These are phyloP conservation scores for Hypholoma sublateritium DNA, from an alignment of 768 basidiomycete genomes.

Conservation along the genomic window DNA sequence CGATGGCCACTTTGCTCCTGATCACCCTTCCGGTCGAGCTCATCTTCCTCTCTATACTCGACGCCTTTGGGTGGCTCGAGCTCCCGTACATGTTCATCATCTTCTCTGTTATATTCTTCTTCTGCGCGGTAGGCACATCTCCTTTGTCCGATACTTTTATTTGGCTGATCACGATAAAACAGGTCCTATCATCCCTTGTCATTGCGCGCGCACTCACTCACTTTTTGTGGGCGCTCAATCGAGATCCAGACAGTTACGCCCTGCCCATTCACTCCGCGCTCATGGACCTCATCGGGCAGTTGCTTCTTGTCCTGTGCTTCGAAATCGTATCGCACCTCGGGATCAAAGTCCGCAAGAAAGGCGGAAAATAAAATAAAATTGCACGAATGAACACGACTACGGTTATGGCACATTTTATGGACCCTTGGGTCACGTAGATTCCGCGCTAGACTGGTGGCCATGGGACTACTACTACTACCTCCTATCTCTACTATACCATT, in stretches of 20 bases:
- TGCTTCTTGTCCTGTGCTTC: constrained; percentile 77
- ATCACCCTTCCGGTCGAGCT: constrained; percentile 83
- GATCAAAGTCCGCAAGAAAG: constrained; percentile 25
- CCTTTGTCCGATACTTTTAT: constrained; percentile 1
- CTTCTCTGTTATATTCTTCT: constrained; percentile 70
- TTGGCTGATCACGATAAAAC: constrained; percentile 5
- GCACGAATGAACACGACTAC: neutral
- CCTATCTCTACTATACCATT: neutral
- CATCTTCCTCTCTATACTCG: constrained; percentile 68
- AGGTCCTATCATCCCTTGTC: constrained; percentile 73
- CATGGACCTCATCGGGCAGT: constrained; percentile 83
- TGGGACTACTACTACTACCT: neutral
- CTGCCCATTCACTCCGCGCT: constrained; percentile 90
- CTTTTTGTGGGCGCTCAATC: constrained; percentile 72
- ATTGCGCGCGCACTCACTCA: constrained; percentile 68
- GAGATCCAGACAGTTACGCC: constrained; percentile 92
- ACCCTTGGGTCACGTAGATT: neutral
- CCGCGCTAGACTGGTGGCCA: neutral
- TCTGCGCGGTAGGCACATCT: constrained; percentile 58
- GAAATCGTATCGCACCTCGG: constrained; percentile 56
- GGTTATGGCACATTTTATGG: neutral
- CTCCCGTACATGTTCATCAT: constrained; percentile 68
- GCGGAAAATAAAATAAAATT: neutral
- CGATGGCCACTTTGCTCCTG: constrained; percentile 66
- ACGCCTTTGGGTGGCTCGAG: constrained; percentile 74